Conservation (phyloP, 352 stramenopile species). For the Aphanomyces stellatus region DNA sequence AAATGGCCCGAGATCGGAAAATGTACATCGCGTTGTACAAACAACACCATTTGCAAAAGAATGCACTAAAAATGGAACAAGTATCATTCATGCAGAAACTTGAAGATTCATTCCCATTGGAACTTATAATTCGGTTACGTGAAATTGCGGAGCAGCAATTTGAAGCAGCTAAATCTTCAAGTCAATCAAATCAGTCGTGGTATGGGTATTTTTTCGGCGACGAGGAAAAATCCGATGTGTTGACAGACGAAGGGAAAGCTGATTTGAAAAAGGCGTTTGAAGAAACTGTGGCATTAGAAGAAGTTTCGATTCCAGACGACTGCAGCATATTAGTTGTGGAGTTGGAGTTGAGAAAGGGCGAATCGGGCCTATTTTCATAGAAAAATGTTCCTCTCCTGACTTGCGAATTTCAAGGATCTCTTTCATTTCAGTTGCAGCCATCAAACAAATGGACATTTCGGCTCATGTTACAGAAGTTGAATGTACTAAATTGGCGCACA, state of each 20-base stretch:
- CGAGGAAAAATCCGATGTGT: conserved; percentile 25
- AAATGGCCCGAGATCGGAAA: conserved; percentile 40
- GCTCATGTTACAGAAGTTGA: conserved; percentile 56
- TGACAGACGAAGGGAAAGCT: conserved; percentile 55
- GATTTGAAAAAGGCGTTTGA: conserved; percentile 67
- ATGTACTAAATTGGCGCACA: conserved; percentile 48
- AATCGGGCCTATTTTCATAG: conserved; percentile 44
- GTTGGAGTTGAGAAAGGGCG: conserved; percentile 47
- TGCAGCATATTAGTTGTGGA: conserved; percentile 65
- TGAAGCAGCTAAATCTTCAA: conserved; percentile 20
- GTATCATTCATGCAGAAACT: conserved; percentile 36
- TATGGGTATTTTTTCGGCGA: conserved; percentile 74
- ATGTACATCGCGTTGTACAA: conserved; percentile 41
- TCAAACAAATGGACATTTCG: conserved; percentile 54
- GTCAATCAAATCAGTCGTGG: conserved; percentile 40
- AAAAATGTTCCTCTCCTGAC: conserved; percentile 40
- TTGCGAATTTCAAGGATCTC: conserved; percentile 37
- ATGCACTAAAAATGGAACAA: background rate
- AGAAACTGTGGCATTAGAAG: conserved; percentile 49
- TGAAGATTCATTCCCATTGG: conserved; percentile 54
- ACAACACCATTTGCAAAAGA: conserved; percentile 14
- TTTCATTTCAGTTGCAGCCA: conserved; percentile 51
- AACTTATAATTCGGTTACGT: conserved; percentile 54
- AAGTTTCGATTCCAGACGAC: conserved; percentile 37
- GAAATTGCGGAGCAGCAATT: conserved; percentile 49